Percentiles rank a stretch among this genome's conserved stretches.
These are phyloP conservation scores for Crithidia acanthocephali DNA, from an alignment of 208 protist genomes.

Conservation along the genomic window DNA sequence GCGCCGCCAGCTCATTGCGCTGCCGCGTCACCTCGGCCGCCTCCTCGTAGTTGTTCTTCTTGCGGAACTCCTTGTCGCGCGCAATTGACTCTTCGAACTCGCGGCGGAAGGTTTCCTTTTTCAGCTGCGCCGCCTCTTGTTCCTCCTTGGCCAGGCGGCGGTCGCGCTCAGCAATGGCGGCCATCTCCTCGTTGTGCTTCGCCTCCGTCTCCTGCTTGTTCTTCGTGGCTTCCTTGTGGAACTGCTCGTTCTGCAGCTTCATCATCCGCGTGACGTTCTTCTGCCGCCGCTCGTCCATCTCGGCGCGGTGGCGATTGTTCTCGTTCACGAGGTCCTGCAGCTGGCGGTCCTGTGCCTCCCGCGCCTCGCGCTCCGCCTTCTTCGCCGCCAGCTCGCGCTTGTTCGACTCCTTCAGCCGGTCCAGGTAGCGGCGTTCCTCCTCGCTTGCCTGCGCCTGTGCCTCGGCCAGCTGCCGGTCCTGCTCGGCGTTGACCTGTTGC, in stretches of 20 bases:
- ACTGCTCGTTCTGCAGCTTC: constrained; percentile 74
- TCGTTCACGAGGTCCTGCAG: constrained; percentile 54
- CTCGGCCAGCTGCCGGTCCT: constrained; percentile 50
- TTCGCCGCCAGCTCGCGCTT: constrained; percentile 61
- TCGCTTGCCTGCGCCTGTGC: constrained; percentile 40
- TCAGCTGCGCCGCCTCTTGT: constrained; percentile 44
- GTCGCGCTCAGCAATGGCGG: constrained; percentile 61
- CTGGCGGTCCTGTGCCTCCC: constrained; percentile 52
- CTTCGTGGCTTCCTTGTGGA: constrained; percentile 44
- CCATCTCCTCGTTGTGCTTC: constrained; percentile 60
- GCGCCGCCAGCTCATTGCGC: constrained; percentile 71
- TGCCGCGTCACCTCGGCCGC: constrained; percentile 60
- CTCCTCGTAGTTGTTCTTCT: constrained; percentile 83
- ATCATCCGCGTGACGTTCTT: constrained; percentile 64
- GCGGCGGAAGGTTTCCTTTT: constrained; percentile 64
- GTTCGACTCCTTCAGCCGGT: constrained; percentile 68
- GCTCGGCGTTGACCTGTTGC: constrained; percentile 48
- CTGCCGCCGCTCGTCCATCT: constrained; percentile 61
- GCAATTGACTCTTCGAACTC: constrained; percentile 72
- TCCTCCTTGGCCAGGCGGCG: constrained; percentile 58
- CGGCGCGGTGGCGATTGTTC: constrained; percentile 54
- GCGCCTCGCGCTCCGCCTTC: constrained; percentile 36
- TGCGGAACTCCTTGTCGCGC: constrained; percentile 79
- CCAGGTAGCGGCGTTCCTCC: constrained; percentile 67
- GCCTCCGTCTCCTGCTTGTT: constrained; percentile 34